Evolutionary conservation across 2,329 filamentous ascomycete genomes (phyloP).

Genomic region (Aspergillus costaricaensis): DNA sequence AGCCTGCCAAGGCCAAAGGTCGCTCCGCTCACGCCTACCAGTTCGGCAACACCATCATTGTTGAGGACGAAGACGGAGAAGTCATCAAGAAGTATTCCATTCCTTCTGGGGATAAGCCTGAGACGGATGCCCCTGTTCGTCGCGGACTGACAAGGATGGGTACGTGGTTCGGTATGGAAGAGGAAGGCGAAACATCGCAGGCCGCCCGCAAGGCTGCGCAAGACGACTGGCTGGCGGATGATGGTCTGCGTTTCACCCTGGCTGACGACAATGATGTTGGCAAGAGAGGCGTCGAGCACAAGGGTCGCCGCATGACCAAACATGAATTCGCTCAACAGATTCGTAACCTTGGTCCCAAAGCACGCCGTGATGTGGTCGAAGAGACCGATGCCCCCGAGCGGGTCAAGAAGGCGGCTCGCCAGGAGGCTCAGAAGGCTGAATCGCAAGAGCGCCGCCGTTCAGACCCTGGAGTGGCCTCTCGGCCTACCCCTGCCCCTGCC

Average conservation of each 20-base stretch:
- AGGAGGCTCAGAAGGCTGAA: conserved; percentile 32
- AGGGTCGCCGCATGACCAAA: conserved; percentile 64
- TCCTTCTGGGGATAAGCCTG: conserved; percentile 41
- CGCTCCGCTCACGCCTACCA: conserved; percentile 67
- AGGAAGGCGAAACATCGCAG: conserved; percentile 35
- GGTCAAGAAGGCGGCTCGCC: conserved; percentile 42
- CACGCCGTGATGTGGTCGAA: conserved; percentile 51
- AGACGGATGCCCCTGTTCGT: conserved; percentile 46
- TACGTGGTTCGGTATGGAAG: conserved; percentile 54
- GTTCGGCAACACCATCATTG: conserved; percentile 70
- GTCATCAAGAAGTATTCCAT: conserved; percentile 70
- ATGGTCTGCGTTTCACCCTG: conserved; percentile 64
- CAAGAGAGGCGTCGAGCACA: conserved; percentile 41
- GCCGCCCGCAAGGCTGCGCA: conserved; percentile 28
- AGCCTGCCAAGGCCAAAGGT: conserved; percentile 34
- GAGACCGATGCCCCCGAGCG: conserved; percentile 43
- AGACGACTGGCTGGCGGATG: conserved; percentile 44
- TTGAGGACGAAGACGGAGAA: conserved; percentile 68
- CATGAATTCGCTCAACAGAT: conserved; percentile 66
- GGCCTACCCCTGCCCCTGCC: conserved; percentile 11
- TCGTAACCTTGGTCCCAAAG: conserved; percentile 60
- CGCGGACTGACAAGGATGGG: conserved; percentile 61
- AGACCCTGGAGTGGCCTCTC: conserved; percentile 16
- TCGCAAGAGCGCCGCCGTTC: conserved; percentile 29
- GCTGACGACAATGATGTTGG: conserved; percentile 46